These are phyloP conservation scores for Coemansia interrupta DNA, from an alignment of 192 early-diverging fungal genomes.

Conservation along the genomic window DNA sequence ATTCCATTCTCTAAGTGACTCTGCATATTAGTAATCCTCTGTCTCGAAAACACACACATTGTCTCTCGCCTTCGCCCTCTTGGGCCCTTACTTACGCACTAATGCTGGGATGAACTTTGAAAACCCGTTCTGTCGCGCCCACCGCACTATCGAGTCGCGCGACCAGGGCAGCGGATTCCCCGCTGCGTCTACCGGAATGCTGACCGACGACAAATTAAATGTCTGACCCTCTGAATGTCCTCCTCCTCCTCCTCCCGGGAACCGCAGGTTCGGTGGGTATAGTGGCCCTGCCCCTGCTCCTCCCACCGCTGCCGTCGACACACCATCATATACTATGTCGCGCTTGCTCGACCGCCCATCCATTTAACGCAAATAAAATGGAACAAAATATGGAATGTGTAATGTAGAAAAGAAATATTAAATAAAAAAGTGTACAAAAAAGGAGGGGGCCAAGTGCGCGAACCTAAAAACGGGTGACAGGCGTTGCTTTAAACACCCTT, in stretches of 20 bases:
- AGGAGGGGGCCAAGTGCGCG: not conserved
- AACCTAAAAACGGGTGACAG: not conserved
- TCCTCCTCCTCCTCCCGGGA: no score
- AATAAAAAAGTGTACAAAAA: conserved; percentile 1
- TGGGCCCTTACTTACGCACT: conserved; percentile 48
- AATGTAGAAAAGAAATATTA: not conserved
- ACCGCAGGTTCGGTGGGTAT: conserved; percentile 4
- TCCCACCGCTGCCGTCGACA: conserved; percentile 1
- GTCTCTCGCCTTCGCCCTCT: no score
- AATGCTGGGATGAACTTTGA: conserved; percentile 43
- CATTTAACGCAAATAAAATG: conserved; percentile 14
- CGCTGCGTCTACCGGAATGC: conserved; percentile 29
- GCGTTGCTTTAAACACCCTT: not conserved
- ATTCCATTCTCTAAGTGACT: conserved; percentile 36
- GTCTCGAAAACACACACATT: not conserved
- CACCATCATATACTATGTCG: conserved; percentile 8
- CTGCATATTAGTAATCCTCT: no score
- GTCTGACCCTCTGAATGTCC: not conserved
- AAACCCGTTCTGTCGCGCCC: conserved; percentile 40
- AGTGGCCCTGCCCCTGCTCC: conserved; percentile 3
- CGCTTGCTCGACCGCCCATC: conserved; percentile 13
- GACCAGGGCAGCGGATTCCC: conserved; percentile 47
- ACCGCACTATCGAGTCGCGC: conserved; percentile 39
- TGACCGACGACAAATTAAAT: conserved; percentile 28
- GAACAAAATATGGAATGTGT: not conserved